These are phyloP conservation scores for Solanum acaule DNA, from an alignment of 257 asterid genomes.

Conservation along the genomic window DNA sequence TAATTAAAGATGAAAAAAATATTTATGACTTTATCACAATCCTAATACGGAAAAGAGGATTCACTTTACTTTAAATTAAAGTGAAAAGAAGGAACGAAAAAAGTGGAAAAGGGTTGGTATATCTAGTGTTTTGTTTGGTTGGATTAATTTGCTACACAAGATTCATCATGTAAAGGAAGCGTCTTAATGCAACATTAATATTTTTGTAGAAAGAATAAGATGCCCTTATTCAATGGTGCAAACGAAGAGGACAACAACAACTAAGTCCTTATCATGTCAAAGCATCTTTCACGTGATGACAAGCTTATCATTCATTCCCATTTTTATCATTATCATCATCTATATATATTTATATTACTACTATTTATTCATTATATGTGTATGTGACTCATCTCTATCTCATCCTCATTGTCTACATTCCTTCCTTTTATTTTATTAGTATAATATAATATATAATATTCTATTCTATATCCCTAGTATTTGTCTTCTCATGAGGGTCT, in stretches of 20 bases:
- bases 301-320: conserved; percentile 20
- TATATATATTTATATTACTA: background rate
- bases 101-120: background rate
- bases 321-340: conserved; percentile 8
- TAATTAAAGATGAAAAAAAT: background rate
- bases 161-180: conserved; percentile 15
- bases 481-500: background rate
- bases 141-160: background rate
- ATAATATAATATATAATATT: no score
- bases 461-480: background rate
- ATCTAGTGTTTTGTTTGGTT: background rate
- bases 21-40: background rate
- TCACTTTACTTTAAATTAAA: background rate
- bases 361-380: no score
- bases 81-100: background rate
- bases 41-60: background rate
- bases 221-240: conserved; percentile 1
- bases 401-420: background rate
- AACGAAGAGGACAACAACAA: conserved; percentile 21
- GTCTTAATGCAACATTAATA: background rate
- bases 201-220: background rate
- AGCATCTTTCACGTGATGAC: conserved; percentile 71
- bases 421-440: background rate
- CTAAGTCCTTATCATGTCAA: conserved; percentile 27
- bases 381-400: background rate